Percentiles rank a stretch among this genome's conserved stretches.
These are phyloP conservation scores for Penicillium italicum DNA, from an alignment of 2,329 filamentous ascomycete genomes.

Conservation along the genomic window DNA sequence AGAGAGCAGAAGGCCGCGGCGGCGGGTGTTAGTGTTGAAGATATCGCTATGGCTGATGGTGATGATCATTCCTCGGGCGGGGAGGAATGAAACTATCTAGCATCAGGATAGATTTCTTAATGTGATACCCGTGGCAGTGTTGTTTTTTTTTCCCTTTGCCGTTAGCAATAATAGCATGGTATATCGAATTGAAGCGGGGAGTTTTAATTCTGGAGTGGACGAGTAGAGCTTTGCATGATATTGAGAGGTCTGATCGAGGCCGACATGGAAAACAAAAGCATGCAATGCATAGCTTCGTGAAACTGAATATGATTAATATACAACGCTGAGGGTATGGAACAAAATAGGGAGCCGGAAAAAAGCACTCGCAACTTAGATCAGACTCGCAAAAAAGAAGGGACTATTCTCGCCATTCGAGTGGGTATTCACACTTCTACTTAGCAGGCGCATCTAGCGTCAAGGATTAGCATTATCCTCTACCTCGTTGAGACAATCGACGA, in stretches of 20 bases:
- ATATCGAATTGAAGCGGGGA: not conserved
- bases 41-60: conserved; percentile 15
- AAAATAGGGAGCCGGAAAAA: not conserved
- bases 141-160: not conserved
- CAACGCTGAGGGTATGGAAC: conserved; percentile 5
- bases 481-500: not conserved
- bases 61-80: conserved; percentile 19
- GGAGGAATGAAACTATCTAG: conserved; percentile 5
- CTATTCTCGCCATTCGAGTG: not conserved
- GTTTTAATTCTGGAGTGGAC: not conserved
- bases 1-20: conserved; percentile 36
- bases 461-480: not conserved
- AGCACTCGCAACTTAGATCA: not conserved
- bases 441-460: not conserved
- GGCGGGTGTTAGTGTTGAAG: conserved; percentile 16
- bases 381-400: conserved; percentile 2
- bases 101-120: not conserved
- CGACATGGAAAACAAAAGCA: not conserved
- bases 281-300: not conserved
- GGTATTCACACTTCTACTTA: conserved; percentile 1
- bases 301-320: conserved; percentile 1
- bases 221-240: not conserved
- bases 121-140: conserved; percentile 5
- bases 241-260: not conserved
- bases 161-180: not conserved